Percentiles rank a stretch among this genome's conserved stretches.
phyloP scores from a whole-genome alignment of 2,329 filamentous ascomycete species.

The Orbilia brochopaga region DNA sequence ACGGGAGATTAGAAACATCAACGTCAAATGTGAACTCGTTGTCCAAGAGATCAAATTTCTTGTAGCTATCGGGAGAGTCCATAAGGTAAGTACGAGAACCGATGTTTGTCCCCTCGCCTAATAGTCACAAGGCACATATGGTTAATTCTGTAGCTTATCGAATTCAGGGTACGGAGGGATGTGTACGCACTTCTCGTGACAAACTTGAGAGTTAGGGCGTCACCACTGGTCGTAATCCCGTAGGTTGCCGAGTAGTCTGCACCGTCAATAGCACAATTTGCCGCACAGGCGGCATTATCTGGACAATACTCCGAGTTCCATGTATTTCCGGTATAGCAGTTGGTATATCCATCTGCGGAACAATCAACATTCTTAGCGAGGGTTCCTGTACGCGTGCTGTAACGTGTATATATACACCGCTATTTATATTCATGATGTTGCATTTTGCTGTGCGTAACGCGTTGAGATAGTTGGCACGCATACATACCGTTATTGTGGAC shows the following conservation, averaged over 20 bases:
- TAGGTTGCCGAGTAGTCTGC: constrained; percentile 64
- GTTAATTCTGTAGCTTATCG: constrained; percentile 1
- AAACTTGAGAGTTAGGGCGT: constrained; percentile 65
- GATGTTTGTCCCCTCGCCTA: constrained; percentile 55
- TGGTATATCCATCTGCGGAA: constrained; percentile 58
- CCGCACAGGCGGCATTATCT: constrained; percentile 60
- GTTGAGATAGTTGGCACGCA: background rate
- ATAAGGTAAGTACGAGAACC: constrained; percentile 68
- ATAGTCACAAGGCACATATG: background rate
- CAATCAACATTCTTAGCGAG: constrained; percentile 11
- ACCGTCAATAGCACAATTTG: constrained; percentile 64
- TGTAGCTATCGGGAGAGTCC: constrained; percentile 66
- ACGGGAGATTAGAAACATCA: constrained; percentile 72
- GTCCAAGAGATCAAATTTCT: constrained; percentile 69
- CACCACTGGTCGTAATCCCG: constrained; percentile 64
- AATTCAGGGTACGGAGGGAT: background rate
- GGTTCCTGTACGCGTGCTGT: background rate
- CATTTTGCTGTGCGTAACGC: constrained; percentile 1
- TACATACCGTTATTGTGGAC: constrained; percentile 58
- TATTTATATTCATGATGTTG: constrained; percentile 3
- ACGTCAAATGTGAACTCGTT: constrained; percentile 75
- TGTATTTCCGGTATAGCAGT: constrained; percentile 62
- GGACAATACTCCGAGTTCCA: constrained; percentile 60
- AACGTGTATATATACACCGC: background rate
- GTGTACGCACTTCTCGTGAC: constrained; percentile 63